Evolutionary conservation across 2,329 filamentous ascomycete genomes (phyloP), one percentile per base, ranked within the genome.

Genomic region (Botrytis cinerea): DNA sequence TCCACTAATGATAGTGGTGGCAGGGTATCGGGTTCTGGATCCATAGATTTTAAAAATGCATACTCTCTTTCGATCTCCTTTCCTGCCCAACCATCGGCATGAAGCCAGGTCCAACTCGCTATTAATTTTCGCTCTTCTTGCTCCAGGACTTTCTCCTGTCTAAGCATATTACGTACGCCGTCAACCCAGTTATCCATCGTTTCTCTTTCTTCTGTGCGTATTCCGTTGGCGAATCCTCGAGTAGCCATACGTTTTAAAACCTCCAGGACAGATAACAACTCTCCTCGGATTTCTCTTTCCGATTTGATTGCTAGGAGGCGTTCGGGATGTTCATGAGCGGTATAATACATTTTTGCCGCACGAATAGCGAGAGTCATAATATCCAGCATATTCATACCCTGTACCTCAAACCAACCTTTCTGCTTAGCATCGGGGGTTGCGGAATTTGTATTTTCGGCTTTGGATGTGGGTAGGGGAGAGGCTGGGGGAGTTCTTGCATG

Each of bases 331-430:
- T 97, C 93, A 81, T 98, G 96, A 6, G 94, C 89, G 0, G 95
- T 98, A 83, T 99, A 98, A 84, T 98, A 99, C 79, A 97, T 91
- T 83, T 97, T 97, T 70, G 96, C 96, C 1, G 95, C 94, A 70
- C 94, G 90, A 77, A 99, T 98, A n/a, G 95, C 95, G 71, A 98
- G 86, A 1, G 96, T 99, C 80, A 96, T 92, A 71, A 97, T 91
- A 81, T 98, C 95, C 73, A 98, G 88, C 54, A 99, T 90, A 79
- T 97, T 93, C 85, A 98, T 90, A 28, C 95, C 96, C 81, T 97
- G 93, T 35, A 97, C 87, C 82, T 98, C 94, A 81, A 92, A 89
- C 90, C 92, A 97, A 14, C 90, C 91, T 76, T 90, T 79, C 45
- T 80, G 81, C 8, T 79, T 79, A 28, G 67, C 72, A 7, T 79